A percentile compares a stretch with the other conserved stretches of the same genome.
phyloP scores from a whole-genome alignment of 2,329 filamentous ascomycete genomes.

The Epichloe gansuensis region DNA sequence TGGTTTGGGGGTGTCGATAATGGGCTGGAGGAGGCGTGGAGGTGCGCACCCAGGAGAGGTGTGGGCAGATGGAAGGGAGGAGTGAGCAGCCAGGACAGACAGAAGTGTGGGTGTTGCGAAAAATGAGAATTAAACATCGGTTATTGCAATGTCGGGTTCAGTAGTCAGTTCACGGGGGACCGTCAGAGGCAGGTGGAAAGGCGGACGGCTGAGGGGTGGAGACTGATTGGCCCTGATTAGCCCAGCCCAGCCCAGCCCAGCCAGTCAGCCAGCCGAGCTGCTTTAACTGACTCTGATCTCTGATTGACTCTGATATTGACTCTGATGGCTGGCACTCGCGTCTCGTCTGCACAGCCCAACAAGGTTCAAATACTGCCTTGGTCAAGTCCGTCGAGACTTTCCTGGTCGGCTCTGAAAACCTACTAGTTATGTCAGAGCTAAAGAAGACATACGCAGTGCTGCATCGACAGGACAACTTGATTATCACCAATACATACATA shows the following conservation, averaged over 20 bases:
- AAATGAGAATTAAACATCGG: neutral
- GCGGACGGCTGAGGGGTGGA: neutral
- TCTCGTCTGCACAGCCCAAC: too few relatives aligned
- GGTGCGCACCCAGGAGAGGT: constrained; percentile 21
- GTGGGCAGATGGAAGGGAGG: constrained; percentile 20
- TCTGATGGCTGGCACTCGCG: too few relatives aligned
- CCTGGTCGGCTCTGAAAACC: too few relatives aligned
- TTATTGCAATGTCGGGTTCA: constrained; percentile 1
- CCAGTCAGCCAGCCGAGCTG: too few relatives aligned
- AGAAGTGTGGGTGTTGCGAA: constrained; percentile 5
- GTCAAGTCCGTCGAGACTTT: too few relatives aligned
- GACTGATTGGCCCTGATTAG: neutral
- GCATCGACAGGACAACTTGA: too few relatives aligned
- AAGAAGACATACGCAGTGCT: too few relatives aligned
- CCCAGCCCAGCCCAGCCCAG: neutral
- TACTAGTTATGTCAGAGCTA: too few relatives aligned
- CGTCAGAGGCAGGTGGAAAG: neutral
- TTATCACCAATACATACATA: too few relatives aligned
- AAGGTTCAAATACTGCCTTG: too few relatives aligned
- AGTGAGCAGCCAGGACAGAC: constrained; percentile 10
- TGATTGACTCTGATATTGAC: too few relatives aligned
- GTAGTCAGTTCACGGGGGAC: neutral
- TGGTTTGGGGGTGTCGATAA: constrained; percentile 29
- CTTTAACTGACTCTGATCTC: too few relatives aligned
- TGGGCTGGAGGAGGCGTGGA: constrained; percentile 28